These are phyloP conservation scores for Cyclotella sp. DNA, from an alignment of 108 stramenopile species.

Conservation along the genomic window DNA sequence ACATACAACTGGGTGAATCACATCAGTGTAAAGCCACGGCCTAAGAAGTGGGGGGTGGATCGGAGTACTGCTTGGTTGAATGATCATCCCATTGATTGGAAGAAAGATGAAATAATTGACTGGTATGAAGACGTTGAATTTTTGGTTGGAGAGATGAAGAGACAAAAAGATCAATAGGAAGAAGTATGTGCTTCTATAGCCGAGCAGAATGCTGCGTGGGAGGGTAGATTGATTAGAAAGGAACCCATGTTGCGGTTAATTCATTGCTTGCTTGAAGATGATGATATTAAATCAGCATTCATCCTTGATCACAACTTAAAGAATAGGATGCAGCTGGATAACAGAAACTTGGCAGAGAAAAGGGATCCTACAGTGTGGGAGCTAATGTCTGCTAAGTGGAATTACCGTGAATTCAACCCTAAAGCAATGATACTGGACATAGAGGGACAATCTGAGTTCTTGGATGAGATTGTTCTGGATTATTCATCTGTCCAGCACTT, in stretches of 20 bases:
- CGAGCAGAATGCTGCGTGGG: slow-evolving; percentile 1
- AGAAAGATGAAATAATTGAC: too few relatives aligned
- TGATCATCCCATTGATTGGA: too few relatives aligned
- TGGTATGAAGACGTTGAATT: neutral
- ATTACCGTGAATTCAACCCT: slow-evolving; percentile 1
- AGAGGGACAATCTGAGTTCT: neutral
- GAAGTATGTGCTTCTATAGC: neutral
- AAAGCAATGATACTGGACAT: neutral
- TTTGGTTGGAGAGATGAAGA: neutral
- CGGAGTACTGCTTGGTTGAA: too few relatives aligned
- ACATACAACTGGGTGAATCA: too few relatives aligned
- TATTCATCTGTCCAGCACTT: slow-evolving; percentile 2
- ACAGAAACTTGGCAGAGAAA: slow-evolving; percentile 8
- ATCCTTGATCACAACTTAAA: neutral
- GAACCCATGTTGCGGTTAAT: slow-evolving; percentile 5
- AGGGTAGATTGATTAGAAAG: slow-evolving; percentile 3
- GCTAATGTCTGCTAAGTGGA: slow-evolving; percentile 8
- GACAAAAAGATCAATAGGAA: neutral
- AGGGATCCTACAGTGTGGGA: slow-evolving; percentile 14
- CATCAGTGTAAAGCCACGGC: too few relatives aligned
- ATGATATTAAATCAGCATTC: neutral
- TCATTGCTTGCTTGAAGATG: slow-evolving; percentile 16
- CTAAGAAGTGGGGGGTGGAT: too few relatives aligned
- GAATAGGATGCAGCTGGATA: neutral
- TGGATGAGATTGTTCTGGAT: neutral